Conservation (phyloP, 2,329 filamentous ascomycete genomes). For the Paecilomyces niveus region DNA sequence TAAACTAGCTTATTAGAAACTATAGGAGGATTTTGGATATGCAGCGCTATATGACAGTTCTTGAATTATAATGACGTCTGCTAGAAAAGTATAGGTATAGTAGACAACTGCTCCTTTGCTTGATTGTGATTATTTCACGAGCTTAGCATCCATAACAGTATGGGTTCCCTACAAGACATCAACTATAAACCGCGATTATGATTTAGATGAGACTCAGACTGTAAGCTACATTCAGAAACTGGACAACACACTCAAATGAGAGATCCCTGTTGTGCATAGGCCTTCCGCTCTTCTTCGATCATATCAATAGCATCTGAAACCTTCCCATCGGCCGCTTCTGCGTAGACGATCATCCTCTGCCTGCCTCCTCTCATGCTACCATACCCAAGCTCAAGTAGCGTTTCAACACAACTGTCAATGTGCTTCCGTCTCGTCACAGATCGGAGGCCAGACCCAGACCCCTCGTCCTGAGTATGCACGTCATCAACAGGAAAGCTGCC, state of each 20-base stretch:
- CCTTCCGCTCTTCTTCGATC: constrained; percentile 43
- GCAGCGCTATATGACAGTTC: too few relatives aligned
- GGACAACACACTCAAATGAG: constrained; percentile 4
- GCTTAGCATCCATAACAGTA: too few relatives aligned
- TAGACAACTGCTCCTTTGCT: too few relatives aligned
- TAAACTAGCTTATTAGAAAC: neutral
- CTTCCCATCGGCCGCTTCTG: constrained; percentile 35
- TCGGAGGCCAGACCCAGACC: neutral
- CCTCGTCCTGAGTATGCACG: neutral
- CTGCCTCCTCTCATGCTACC: constrained; percentile 26
- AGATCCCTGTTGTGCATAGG: constrained; percentile 24
- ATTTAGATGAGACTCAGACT: neutral
- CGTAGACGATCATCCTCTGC: constrained; percentile 37
- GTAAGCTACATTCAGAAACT: neutral
- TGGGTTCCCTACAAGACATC: neutral
- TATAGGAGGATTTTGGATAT: neutral
- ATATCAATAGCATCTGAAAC: constrained; percentile 42
- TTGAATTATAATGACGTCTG: too few relatives aligned
- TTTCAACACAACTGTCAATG: constrained; percentile 32
- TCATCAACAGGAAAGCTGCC: neutral
- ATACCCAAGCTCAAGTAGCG: constrained; percentile 36
- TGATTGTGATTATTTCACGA: neutral
- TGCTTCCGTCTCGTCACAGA: constrained; percentile 6
- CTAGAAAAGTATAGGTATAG: too few relatives aligned
- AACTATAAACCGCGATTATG: neutral